Base-by-base conservation (phyloP, 331 rosid genomes). In the Arachis monticola region DNA sequence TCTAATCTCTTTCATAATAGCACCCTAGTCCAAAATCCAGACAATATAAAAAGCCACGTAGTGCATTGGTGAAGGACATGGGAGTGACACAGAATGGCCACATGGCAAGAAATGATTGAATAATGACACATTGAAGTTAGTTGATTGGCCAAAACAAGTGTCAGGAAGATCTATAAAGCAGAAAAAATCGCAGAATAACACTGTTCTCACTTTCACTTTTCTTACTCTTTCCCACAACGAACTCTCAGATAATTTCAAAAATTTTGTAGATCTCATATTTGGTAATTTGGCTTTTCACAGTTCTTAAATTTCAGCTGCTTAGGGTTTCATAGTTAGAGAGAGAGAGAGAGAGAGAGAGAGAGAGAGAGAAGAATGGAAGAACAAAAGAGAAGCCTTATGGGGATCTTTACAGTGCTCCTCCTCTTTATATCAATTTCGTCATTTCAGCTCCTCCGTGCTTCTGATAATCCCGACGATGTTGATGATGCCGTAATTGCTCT, bases 71-170 rank as follows among this genome's bases (percentile, higher is more conserved):
- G 40, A 6, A 14, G 12, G 5, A 5, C 2, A 11, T 2, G n/a
- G 35, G 58, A 61, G 60, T 73, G 83, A 73, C 73, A 80, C 51
- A 11, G 1, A 42, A n/a, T 0, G 72, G 27, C 22, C 2, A 82
- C 84, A 89, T 88, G 96, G 79, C 90, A 10, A 8, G 2, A 14
- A 5, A 0, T 22, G 10, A 88, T 80, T 88, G 85, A 87, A 0
- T 2, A 1, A 0, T 2, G 53, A 62, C 63, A 82, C 97, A 93
- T 88, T 85, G 87, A 83, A 13, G 22, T 9, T 71, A 57, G 79
- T 30, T 48, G 82, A 91, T 88, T 91, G 96, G 96, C 60, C 48
- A 72, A 78, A 82, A 84, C 87, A 83, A 85, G 79, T 32, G 79
- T 69, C 50, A 50, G 35, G 11, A 38, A 86, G 85, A 83, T 87